Base-by-base conservation (phyloP, 192 early-diverging fungal species). In the Backusella parvicylindrica region DNA sequence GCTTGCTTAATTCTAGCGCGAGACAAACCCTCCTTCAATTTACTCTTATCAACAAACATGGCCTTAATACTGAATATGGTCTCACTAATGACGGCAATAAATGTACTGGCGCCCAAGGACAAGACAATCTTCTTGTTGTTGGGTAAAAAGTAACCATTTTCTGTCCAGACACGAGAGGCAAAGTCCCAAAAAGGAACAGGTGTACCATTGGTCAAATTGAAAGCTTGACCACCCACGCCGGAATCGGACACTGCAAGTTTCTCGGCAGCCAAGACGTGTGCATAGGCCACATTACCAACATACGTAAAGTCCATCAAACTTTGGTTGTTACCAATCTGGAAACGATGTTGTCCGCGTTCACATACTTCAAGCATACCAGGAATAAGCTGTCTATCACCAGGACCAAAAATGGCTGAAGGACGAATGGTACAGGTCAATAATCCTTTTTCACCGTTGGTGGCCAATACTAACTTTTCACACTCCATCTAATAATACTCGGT, bases 381-480 rank as follows among this genome's bases (percentile, higher is more conserved):
- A 13, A 91, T 90, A 11, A 83, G 76, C 77, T 93, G 92, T 28
- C 88, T 78, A 75, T 95, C 93, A 33, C 90, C 89, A 23, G 97
- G 96, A 0, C 97, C 97, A 82, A 96, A 97, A 64, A 99, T 97
- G 3, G 92, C 95, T 32, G 92, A 93, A 1, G 97, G 97, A 8
- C 97, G 88, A 3, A 99, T 76, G 1, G 92, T 84, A 32, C 90
- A 90, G 15, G 96, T 97, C 18, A 86, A 79, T 43, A 99, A 64
- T 3, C 82, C 84, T 0, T 73, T 73, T 32, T 84, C 76, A 32
- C 89, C 90, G 73, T 97, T 95, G 37, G 93, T 84, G 40, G 86
- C 86, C 8, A 97, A 73, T 8, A 97, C 88, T 70, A 95, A 81
- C 72, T 86, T 86, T 77, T 99, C 97, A 32, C 81, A 79, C 41